Conservation (phyloP, 2,329 filamentous ascomycete genomes). For the Pseudocercospora fijiensis region DNA sequence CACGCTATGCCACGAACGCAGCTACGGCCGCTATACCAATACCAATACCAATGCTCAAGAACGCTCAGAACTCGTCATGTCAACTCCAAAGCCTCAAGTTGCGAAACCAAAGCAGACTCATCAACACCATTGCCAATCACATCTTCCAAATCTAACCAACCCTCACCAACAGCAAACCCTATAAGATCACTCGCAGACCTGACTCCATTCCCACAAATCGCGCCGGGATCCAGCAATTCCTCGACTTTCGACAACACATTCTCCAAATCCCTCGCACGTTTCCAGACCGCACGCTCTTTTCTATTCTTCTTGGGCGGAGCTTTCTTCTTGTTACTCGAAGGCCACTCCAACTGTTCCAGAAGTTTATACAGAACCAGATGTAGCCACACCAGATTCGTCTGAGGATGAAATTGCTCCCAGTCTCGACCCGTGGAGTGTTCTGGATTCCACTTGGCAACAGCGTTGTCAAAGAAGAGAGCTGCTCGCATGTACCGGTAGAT, state of each 20-base stretch:
- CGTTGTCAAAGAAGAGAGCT: conserved; percentile 42
- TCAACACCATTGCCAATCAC: conserved; percentile 33
- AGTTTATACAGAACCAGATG: conserved; percentile 61
- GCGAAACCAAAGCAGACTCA: conserved; percentile 19
- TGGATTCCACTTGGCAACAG: conserved; percentile 31
- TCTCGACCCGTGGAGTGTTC: conserved; percentile 27
- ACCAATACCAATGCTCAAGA: background rate
- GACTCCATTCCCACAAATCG: conserved; percentile 27
- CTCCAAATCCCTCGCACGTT: conserved; percentile 37
- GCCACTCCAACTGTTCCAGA: conserved; percentile 44
- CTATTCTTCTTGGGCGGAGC: conserved; percentile 25
- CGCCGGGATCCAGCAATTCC: conserved; percentile 41
- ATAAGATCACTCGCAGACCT: conserved; percentile 35
- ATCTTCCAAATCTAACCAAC: conserved; percentile 40
- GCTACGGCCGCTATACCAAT: conserved; percentile 1
- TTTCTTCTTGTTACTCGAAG: conserved; percentile 22
- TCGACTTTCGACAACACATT: conserved; percentile 40
- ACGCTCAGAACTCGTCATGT: background rate
- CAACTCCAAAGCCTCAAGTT: conserved; percentile 20
- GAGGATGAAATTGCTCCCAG: conserved; percentile 58
- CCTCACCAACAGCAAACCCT: conserved; percentile 35
- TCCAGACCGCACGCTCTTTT: conserved; percentile 18
- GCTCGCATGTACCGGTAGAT: conserved; percentile 56
- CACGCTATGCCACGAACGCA: conserved; percentile 7
- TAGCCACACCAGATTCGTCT: conserved; percentile 64